Percentiles rank a stretch among this genome's conserved stretches.
These are phyloP conservation scores for Nakaseomyces delphensis DNA, from an alignment of 1,139 yeast species.

Conservation along the genomic window DNA sequence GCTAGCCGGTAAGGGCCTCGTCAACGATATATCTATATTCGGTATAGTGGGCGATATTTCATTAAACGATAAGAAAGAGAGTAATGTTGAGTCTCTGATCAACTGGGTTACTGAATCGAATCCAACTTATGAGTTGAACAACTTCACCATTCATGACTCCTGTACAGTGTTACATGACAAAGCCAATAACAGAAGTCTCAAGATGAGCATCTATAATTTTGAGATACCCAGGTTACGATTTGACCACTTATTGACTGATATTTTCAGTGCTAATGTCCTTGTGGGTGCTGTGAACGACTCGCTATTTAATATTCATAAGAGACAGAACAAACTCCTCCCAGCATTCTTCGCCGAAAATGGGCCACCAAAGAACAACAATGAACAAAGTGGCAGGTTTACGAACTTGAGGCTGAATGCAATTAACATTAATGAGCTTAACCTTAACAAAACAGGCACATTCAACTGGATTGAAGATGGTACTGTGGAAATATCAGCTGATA, in stretches of 20 bases:
- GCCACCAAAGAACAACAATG: not conserved
- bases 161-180: slow-evolving; percentile 39
- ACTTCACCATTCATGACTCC: slow-evolving; percentile 49
- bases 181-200: slow-evolving; percentile 33
- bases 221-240: slow-evolving; percentile 54
- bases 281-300: slow-evolving; percentile 69
- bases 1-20: slow-evolving; percentile 60
- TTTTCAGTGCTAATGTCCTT: slow-evolving; percentile 59
- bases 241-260: slow-evolving; percentile 50
- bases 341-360: not conserved
- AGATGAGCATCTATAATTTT: slow-evolving; percentile 53
- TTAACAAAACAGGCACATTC: slow-evolving; percentile 33
- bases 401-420: slow-evolving; percentile 53
- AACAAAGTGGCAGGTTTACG: slow-evolving; percentile 39
- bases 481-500: slow-evolving; percentile 61
- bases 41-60: slow-evolving; percentile 45
- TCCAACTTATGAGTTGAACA: slow-evolving; percentile 41
- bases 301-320: slow-evolving; percentile 62
- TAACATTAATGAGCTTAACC: slow-evolving; percentile 39
- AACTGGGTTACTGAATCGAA: slow-evolving; percentile 26
- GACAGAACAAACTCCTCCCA: slow-evolving; percentile 39
- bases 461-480: slow-evolving; percentile 67
- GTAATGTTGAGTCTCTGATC: slow-evolving; percentile 12
- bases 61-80: slow-evolving; percentile 36
- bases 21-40: slow-evolving; percentile 50